Evolutionary conservation across 2,329 filamentous ascomycete species (phyloP).

Genomic region (Pseudogymnoascus sp.): DNA sequence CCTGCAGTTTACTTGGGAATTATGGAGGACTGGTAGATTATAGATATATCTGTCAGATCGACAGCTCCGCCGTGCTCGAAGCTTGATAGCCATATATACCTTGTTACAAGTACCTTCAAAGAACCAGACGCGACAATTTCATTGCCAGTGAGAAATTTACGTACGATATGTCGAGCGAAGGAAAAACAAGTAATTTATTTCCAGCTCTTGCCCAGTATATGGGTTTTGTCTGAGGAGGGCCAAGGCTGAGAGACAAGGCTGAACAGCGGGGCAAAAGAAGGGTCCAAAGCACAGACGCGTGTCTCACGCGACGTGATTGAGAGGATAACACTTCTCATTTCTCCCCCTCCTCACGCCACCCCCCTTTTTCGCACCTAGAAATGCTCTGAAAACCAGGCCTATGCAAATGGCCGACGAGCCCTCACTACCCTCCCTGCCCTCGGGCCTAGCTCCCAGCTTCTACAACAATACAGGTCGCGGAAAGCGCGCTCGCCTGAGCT

Average conservation of each 20-base stretch:
- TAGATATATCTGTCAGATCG: not conserved
- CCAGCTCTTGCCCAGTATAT: not conserved
- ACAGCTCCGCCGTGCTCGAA: not conserved
- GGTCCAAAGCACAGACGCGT: conserved; percentile 6
- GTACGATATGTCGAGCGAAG: not conserved
- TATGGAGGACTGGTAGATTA: not conserved
- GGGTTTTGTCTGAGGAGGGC: not conserved
- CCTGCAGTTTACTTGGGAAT: not conserved
- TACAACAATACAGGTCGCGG: conserved; percentile 18
- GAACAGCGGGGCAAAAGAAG: not conserved
- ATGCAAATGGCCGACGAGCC: conserved; percentile 32
- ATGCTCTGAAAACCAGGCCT: not conserved
- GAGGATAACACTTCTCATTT: conserved; percentile 7
- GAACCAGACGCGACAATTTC: not conserved
- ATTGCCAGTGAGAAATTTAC: not conserved
- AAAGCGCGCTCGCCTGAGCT: conserved; percentile 32
- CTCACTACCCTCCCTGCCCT: conserved; percentile 30
- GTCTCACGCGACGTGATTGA: conserved; percentile 8
- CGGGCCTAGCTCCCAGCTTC: conserved; percentile 17
- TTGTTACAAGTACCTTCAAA: not conserved
- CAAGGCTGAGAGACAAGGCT: conserved; percentile 3
- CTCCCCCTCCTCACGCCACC: not conserved
- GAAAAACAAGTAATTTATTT: not conserved
- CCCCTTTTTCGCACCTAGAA: not conserved
- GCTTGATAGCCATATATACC: not conserved